Percentiles rank a stretch among this genome's conserved stretches.
phyloP scores from a whole-genome alignment of 495 filamentous ascomycete species.

The Hyaloscypha bicolor region DNA sequence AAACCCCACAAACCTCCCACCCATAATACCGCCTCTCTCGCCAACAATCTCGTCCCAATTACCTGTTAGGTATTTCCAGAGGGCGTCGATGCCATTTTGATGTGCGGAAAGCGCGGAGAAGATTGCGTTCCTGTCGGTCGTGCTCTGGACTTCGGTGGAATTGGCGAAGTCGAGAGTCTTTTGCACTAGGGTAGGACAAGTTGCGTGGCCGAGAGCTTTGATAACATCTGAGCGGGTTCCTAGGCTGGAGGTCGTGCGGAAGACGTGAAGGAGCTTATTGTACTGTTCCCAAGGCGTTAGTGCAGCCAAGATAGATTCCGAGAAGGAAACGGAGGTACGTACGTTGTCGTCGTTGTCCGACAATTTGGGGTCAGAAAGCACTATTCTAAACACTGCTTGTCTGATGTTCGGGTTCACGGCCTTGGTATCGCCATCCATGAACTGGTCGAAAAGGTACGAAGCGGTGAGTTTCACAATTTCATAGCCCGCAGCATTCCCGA shows the following conservation, averaged over 20 bases:
- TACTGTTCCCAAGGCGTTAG: not conserved
- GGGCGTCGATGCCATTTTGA: not conserved
- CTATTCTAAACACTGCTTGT: constrained; percentile 63
- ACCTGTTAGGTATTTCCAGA: not conserved
- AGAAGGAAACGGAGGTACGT: not conserved
- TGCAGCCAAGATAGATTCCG: not conserved
- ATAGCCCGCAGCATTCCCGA: constrained; percentile 64
- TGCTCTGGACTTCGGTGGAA: not conserved
- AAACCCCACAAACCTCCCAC: not conserved
- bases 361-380: constrained; percentile 46
- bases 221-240: not conserved
- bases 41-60: not conserved
- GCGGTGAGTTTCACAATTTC: constrained; percentile 58
- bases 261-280: not conserved
- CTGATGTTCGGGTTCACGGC: constrained; percentile 72
- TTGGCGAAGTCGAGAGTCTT: not conserved
- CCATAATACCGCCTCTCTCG: not conserved
- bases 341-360: not conserved
- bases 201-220: not conserved
- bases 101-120: not conserved
- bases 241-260: not conserved
- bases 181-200: not conserved
- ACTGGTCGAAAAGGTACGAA: constrained; percentile 66
- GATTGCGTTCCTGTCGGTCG: not conserved
- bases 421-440: constrained; percentile 55